A percentile compares a stretch with the other conserved stretches of the same genome.
Conservation (phyloP, 805 yeast species). For the Ogataea thermomethanolica region DNA sequence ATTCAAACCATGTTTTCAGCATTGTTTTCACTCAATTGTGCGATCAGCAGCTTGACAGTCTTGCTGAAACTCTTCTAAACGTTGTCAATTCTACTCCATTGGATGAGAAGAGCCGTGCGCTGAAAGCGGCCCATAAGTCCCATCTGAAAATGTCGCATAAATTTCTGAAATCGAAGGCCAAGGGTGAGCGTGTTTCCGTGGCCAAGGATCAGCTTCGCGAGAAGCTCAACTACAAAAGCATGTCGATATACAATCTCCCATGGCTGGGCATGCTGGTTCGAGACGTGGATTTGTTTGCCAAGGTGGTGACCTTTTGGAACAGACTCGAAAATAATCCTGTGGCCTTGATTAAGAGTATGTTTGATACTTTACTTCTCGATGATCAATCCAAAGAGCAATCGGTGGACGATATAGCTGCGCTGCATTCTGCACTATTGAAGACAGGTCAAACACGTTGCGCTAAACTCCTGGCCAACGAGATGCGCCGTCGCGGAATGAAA, state of each 20-base stretch:
- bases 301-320: slow-evolving; percentile 11
- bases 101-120: neutral
- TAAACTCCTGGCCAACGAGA: neutral
- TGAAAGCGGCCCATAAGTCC: slow-evolving; percentile 5
- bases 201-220: neutral
- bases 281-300: slow-evolving; percentile 5
- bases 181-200: neutral
- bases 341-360: neutral
- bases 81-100: slow-evolving; percentile 7
- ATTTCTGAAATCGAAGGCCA: slow-evolving; percentile 1
- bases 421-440: slow-evolving; percentile 9
- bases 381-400: too few relatives aligned
- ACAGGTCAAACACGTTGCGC: slow-evolving; percentile 5
- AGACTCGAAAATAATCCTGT: slow-evolving; percentile 1
- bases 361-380: neutral
- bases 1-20: slow-evolving; percentile 11
- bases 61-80: slow-evolving; percentile 13
- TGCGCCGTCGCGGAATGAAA: neutral
- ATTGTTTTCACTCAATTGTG: slow-evolving; percentile 19
- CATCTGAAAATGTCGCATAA: slow-evolving; percentile 8
- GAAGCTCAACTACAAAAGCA: neutral
- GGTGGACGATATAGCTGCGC: too few relatives aligned
- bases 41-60: slow-evolving; percentile 8
- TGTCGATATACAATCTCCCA: slow-evolving; percentile 2
- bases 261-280: slow-evolving; percentile 1